Evolutionary conservation across 1,284 basidiomycete species (phyloP), one percentile per base, ranked within the genome.

Genomic region (Apiotrichum mycotoxinovorans): DNA sequence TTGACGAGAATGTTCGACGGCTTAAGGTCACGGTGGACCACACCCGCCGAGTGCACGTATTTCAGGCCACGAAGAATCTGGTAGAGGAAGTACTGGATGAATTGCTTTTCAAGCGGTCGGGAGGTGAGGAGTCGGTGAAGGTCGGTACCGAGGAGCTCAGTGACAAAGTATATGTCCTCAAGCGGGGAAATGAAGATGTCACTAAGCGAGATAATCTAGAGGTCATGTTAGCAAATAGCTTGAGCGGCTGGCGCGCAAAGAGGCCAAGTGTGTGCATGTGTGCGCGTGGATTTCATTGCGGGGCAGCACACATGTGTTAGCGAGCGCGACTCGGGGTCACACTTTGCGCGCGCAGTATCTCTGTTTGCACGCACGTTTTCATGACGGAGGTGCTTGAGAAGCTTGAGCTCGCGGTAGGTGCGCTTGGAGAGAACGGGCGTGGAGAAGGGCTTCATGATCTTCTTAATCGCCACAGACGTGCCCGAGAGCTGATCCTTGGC

Each of bases 1-100:
- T 99, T 99, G 69, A 99, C 94, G 66, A 99, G 88, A 71, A 99
- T 98, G 79, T 99, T 99, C 76, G 91, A 95, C 10, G 95, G 95
- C 87, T 99, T 99, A 87, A 97, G 82, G 79, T 99, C 96, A 58
- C 96, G 87, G 80, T 99, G 96, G 45, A 99, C 93, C 57, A 99
- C 96, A 58, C 96, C 96, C 4, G 96, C 95, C 23, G 95, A 98
- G 79, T 99, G 96, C 18, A 98, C 96, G 74, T 98, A 98, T 85
- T 98, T 98, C 56, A 99, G 83, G 53, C 96, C 96, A 47, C 96
- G 89, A 58, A 98, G 84, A 66, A 98, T 98, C 79, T 98, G 95
- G 80, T 99, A 98, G 40, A 98, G 81, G 82, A 98, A 98, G 79
- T 99, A 98, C 75, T 98, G 95, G 62, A 98, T 98, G 79, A 99